A percentile compares a stretch with the other conserved stretches of the same genome.
Conservation (phyloP, 768 basidiomycete genomes). For the Kwoniella sp. region DNA sequence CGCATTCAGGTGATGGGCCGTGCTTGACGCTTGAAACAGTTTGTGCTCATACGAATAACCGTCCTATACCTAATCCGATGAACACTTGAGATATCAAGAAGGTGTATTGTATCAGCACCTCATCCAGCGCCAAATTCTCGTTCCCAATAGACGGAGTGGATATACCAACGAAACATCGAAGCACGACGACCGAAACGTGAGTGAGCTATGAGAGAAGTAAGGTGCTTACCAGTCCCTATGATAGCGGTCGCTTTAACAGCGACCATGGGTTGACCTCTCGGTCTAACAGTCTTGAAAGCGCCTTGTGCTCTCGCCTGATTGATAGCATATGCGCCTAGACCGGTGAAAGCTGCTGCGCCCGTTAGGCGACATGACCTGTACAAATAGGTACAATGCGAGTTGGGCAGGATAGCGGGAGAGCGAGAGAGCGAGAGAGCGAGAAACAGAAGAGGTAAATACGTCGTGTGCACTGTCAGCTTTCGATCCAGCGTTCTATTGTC, state of each 20-base stretch:
- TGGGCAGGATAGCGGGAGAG: neutral
- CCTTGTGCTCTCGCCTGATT: conserved; percentile 39
- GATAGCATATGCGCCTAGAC: conserved; percentile 47
- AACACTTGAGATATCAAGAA: conserved; percentile 17
- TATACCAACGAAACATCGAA: neutral
- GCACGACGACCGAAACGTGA: neutral
- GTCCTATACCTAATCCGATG: conserved; percentile 19
- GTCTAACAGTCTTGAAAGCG: conserved; percentile 34
- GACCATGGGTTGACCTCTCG: conserved; percentile 29
- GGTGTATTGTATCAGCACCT: neutral
- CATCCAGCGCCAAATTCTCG: neutral
- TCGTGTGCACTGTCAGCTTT: too few relatives aligned
- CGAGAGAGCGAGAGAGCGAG: neutral
- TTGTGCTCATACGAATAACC: conserved; percentile 16
- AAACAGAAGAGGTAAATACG: too few relatives aligned
- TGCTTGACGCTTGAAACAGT: too few relatives aligned
- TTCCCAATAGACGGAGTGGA: neutral
- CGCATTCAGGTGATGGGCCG: neutral
- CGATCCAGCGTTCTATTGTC: too few relatives aligned
- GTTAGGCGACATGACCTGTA: conserved; percentile 43
- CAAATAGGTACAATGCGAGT: neutral
- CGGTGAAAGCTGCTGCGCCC: conserved; percentile 43
- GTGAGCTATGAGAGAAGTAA: conserved; percentile 5
- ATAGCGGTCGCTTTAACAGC: conserved; percentile 37
- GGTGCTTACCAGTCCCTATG: conserved; percentile 46